phyloP scores from a whole-genome alignment of 129 eudicot genomes.

The Saussurea involucrata region DNA sequence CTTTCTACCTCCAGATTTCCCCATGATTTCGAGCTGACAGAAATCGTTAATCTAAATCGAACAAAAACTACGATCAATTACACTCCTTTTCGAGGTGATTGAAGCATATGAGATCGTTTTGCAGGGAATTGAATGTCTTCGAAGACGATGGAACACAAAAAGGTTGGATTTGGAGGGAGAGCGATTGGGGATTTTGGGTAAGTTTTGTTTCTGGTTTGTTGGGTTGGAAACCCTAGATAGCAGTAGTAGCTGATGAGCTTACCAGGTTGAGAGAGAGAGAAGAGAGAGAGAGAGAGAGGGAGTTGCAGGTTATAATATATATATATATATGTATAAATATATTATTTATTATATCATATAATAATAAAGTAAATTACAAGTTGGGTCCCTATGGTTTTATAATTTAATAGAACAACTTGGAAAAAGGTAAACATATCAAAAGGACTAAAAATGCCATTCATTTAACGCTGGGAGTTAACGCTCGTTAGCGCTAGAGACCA shows the following conservation, averaged over 20 bases:
- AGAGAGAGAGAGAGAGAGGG: no score
- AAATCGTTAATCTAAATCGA: constrained; percentile 11
- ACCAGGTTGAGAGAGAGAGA: no score
- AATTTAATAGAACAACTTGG: no score
- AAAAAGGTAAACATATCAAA: no score
- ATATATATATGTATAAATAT: no score
- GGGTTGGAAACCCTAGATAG: constrained; percentile 47
- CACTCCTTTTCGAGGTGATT: constrained; percentile 16
- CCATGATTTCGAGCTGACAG: constrained; percentile 44
- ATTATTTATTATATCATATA: no score
- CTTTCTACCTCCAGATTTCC: constrained; percentile 81
- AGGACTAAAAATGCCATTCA: no score
- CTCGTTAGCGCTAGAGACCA: no score
- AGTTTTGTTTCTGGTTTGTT: not conserved
- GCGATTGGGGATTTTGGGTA: constrained; percentile 20
- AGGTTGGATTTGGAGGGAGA: not conserved
- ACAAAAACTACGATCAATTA: constrained; percentile 5
- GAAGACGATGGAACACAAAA: not conserved
- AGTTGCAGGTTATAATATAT: no score
- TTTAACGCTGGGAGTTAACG: no score
- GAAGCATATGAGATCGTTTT: constrained; percentile 7
- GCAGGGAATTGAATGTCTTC: not conserved
- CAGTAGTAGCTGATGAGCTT: constrained; percentile 5
- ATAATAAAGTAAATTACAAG: no score
- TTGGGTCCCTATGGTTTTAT: no score